Evolutionary conservation across 2,329 filamentous ascomycete species (phyloP), one percentile per base, ranked within the genome.

Genomic region (Ophiostoma perfectum): DNA sequence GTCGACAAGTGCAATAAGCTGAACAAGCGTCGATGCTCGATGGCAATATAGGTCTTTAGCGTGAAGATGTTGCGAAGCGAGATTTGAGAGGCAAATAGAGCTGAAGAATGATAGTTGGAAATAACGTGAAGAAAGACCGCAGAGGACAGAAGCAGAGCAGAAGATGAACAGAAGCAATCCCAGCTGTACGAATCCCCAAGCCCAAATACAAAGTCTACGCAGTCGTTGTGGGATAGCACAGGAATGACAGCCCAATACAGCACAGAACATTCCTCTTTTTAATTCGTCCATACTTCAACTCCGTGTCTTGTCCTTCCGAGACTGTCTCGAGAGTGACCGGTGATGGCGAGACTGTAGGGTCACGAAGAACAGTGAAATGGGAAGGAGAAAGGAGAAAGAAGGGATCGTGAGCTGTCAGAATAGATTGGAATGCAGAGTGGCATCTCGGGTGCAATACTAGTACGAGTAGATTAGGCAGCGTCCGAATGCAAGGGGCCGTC

Each of bases 21-120:
- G 27, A 27, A 27, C 49, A 55, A 55, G 49, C 18, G 49, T 55
- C 49, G 47, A 16, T n/a, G 49, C 12, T 27, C 27, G 27, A 55
- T 18, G n/a, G 49, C 14, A 55, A 55, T 27, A 55, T 55, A 11
- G 11, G n/a, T 27, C 8, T 4, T 11, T 55, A 12, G 49, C 49
- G 49, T 55, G 49, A 55, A 55, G 49, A 52, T 27, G 49, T 55
- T 55, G 49, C 27, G n/a, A 55, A 55, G 18, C 8, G 49, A 55
- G n/a, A 11, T 27, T 27, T 2, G 11, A 55, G 18, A 55, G 49
- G n/a, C 49, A 11, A 12, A 8, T 1, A 27, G 49, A 55, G n/a
- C 7, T 27, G n/a, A 27, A 27, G 1, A 55, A 11, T 11, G 18
- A 11, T 27, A 27, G 27, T 1, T 55, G 18, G 14, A 6, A 5